Evolutionary conservation across 306 rosid genomes (phyloP).

Genomic region (Inga oerstediana): DNA sequence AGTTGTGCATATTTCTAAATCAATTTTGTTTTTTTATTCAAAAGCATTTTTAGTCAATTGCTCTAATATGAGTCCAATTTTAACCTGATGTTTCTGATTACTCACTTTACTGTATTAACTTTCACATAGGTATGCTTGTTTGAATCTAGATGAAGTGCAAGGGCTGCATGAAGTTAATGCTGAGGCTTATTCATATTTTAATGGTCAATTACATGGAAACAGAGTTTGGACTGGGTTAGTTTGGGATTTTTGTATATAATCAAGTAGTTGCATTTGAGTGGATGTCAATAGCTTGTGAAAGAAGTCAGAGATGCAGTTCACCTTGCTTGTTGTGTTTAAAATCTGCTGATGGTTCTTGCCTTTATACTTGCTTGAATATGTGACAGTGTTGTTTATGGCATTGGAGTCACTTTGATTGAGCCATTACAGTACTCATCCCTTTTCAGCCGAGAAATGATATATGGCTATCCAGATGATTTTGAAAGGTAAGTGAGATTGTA

Average conservation of each 20-base stretch:
- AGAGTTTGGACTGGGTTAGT: conserved; percentile 88
- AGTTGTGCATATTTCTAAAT: conserved; percentile 18
- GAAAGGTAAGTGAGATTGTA: conserved; percentile 63
- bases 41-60: conserved; percentile 1
- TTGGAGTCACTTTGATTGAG: conserved; percentile 88
- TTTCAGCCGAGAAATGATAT: conserved; percentile 76
- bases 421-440: conserved; percentile 65
- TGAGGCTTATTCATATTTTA: conserved; percentile 73
- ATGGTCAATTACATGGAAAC: conserved; percentile 83
- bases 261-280: conserved; percentile 8
- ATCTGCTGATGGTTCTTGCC: conserved; percentile 35
- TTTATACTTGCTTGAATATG: conserved; percentile 40
- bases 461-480: conserved; percentile 91
- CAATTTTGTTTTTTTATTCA: conserved; percentile 18
- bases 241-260: conserved; percentile 18
- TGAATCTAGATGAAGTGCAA: conserved; percentile 74
- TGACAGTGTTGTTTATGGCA: conserved; percentile 74
- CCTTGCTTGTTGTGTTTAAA: conserved; percentile 24
- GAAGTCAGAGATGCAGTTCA: conserved; percentile 26
- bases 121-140: conserved; percentile 55
- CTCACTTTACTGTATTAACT: conserved; percentile 35
- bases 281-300: conserved; percentile 5
- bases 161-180: conserved; percentile 62
- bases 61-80: conserved; percentile 14
- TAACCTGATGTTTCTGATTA: conserved; percentile 26